Conservation (phyloP, 1,284 basidiomycete genomes). For the Cryptococcus sp. region DNA sequence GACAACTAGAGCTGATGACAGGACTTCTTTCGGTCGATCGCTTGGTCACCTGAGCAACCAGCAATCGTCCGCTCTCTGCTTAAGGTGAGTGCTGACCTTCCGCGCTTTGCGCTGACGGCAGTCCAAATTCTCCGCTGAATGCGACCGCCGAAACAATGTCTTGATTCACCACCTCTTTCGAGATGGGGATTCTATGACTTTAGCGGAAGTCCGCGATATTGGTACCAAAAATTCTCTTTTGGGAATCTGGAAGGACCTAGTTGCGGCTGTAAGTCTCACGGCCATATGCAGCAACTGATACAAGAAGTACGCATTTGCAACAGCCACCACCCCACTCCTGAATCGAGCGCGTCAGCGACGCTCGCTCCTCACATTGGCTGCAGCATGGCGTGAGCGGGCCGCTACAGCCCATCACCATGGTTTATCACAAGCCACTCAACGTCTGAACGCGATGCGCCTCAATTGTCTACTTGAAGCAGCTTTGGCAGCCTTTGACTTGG, state of each 20-base stretch:
- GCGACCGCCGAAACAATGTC: not conserved
- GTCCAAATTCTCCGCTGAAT: not conserved
- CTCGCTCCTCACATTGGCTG: constrained; percentile 23
- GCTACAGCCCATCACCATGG: constrained; percentile 21
- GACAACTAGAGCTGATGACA: constrained; percentile 1
- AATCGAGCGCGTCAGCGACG: constrained; percentile 40
- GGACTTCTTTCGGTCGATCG: constrained; percentile 7
- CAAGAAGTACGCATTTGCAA: constrained; percentile 10
- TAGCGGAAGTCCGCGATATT: too few species aligned
- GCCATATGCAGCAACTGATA: not conserved
- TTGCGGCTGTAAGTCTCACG: constrained; percentile 30
- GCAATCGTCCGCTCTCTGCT: constrained; percentile 9
- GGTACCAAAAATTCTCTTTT: too few species aligned
- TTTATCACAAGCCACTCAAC: constrained; percentile 6
- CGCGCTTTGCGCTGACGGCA: not conserved
- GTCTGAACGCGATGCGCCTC: constrained; percentile 29
- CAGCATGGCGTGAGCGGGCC: constrained; percentile 36
- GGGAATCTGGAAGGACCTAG: constrained; percentile 20
- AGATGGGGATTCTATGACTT: too few species aligned
- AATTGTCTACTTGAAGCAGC: constrained; percentile 42
- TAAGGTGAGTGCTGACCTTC: constrained; percentile 9
- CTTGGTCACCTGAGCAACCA: not conserved
- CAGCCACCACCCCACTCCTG: constrained; percentile 1
- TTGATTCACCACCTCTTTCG: too few species aligned
- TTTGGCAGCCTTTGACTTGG: constrained; percentile 28